Evolutionary conservation across 306 rosid species (phyloP), one percentile per base, ranked within the genome.

Genomic region (Albizia julibrissin): DNA sequence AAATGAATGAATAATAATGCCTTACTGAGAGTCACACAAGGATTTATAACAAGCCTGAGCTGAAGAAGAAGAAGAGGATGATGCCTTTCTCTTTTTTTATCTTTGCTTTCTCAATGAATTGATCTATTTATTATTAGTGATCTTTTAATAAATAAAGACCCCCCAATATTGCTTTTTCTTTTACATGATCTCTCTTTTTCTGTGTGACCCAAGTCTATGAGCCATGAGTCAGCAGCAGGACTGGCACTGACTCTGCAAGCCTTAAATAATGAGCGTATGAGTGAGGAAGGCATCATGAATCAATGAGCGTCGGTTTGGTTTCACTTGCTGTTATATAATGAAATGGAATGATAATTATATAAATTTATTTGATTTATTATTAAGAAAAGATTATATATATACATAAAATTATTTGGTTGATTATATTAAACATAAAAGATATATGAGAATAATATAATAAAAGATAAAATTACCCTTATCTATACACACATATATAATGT

Each of bases 81-180:
- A 46, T 15, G n/a, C 6, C 56, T 49, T 16, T 14, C n/a, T 5
- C n/a, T 49, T 8, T 7, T 49, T 49, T 15, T 5, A 18, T 18
- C 10, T 21, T 2, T 5, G 15, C 50, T 43, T 34, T 37, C 69
- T 13, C 61, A 54, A 54, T 21, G 61, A 19, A 54, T 54, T 54
- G 22, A 54, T 68, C 50, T 2, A 44, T 44, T 76, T 50, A 37
- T 5, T 43, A 43, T 8, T 8, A 69, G 72, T 74, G 42, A 52
- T 75, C 75, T 76, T 85, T 31, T 79, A 88, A 85, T 85, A 19
- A 89, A 85, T 85, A 52, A 52, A 52, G 92, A 94, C 90, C 88
- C 88, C 70, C 78, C 74, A 72, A 82, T 87, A 11, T 84, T 52
- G 84, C 92, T 89, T 89, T 89, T 86, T 80, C 73, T 85, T 79